Percentiles rank a stretch among this genome's conserved stretches.
Evolutionary conservation across 1,139 yeast genomes (phyloP).

Genomic region (Scheffersomyces lignicola): DNA sequence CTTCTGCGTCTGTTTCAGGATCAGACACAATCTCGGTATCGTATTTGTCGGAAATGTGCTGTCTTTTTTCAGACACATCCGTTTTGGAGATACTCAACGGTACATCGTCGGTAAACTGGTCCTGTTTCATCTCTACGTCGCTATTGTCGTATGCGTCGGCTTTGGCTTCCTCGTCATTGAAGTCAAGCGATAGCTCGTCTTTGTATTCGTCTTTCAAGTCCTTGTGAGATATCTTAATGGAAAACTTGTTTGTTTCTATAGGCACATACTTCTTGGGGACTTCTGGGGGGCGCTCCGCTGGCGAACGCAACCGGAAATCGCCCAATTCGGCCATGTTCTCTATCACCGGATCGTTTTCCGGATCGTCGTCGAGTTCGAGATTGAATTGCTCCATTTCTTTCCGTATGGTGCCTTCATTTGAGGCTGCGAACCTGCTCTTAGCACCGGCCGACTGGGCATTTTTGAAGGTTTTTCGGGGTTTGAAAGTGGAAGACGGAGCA

Average conservation of each 20-base stretch:
- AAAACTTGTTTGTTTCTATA: constrained; percentile 7
- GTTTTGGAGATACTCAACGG: background rate
- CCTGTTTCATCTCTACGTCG: constrained; percentile 13
- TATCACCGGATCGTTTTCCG: constrained; percentile 21
- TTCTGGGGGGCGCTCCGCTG: constrained; percentile 1
- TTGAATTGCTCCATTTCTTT: constrained; percentile 4
- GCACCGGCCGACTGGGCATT: background rate
- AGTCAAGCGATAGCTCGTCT: constrained; percentile 2
- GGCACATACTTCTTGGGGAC: constrained; percentile 13
- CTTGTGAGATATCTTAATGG: background rate
- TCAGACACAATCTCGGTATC: constrained; percentile 22
- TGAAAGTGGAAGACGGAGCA: background rate
- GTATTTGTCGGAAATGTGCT: constrained; percentile 17
- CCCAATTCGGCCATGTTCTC: constrained; percentile 18
- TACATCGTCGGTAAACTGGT: constrained; percentile 1
- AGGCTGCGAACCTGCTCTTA: background rate
- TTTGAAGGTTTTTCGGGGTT: background rate
- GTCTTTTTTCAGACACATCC: background rate
- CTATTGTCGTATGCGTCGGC: constrained; percentile 10
- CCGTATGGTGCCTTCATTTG: no score
- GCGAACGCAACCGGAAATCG: background rate
- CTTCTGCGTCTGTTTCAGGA: constrained; percentile 14
- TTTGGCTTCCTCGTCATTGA: constrained; percentile 1
- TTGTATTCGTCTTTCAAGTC: constrained; percentile 2
- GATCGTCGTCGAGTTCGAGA: constrained; percentile 15